These are phyloP conservation scores for Umbelopsis isabellina DNA, from an alignment of 192 early-diverging fungal species.

Conservation along the genomic window DNA sequence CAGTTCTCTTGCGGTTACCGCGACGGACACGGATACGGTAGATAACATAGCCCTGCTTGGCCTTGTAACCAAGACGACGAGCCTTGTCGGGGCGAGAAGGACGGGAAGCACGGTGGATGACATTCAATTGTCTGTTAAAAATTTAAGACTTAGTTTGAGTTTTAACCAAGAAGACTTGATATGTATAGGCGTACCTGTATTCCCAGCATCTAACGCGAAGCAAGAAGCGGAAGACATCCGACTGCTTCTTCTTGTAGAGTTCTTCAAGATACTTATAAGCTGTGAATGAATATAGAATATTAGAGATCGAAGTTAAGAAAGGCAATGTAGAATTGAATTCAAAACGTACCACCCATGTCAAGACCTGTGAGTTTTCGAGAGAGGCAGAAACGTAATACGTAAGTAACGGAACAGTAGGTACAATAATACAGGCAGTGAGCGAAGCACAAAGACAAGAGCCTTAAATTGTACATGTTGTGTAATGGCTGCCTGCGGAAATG, in stretches of 20 bases:
- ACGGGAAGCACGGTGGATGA: constrained; percentile 97
- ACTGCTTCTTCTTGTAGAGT: constrained; percentile 99
- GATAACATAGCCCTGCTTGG: constrained; percentile 99
- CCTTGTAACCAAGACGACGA: constrained; percentile 95
- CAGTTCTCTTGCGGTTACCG: constrained; percentile 95
- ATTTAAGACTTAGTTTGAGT: constrained; percentile 16
- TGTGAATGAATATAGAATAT: constrained; percentile 6
- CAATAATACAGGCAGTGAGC: no score
- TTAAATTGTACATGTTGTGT: no score
- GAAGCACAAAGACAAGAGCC: no score
- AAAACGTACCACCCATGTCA: constrained; percentile 20
- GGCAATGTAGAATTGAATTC: neutral
- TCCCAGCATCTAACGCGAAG: constrained; percentile 96
- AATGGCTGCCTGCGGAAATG: no score
- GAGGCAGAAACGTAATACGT: neutral
- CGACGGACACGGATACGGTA: constrained; percentile 98
- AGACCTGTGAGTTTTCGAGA: neutral
- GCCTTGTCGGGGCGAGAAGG: constrained; percentile 98
- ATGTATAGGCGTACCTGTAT: constrained; percentile 67
- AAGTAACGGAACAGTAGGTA: neutral
- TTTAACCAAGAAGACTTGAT: neutral
- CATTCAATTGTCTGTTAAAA: constrained; percentile 84
- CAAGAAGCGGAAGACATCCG: constrained; percentile 98
- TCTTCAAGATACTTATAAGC: constrained; percentile 92
- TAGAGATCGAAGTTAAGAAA: neutral